phyloP scores from a whole-genome alignment of 139 green algal genomes.

The Diplosphaera chodatii region DNA sequence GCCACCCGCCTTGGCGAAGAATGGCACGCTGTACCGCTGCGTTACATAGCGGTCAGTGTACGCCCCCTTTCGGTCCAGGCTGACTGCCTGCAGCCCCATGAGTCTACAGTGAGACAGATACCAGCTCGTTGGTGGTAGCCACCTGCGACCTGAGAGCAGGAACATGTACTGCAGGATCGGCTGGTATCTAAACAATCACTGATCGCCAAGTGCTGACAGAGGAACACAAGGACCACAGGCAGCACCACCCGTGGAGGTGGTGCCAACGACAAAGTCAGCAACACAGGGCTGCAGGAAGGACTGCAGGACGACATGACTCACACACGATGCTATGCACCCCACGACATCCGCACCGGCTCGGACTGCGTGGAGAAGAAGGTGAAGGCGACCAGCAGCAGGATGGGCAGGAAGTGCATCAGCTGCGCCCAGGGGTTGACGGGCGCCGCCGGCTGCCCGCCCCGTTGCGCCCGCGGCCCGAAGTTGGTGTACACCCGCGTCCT shows the following conservation, averaged over 20 bases:
- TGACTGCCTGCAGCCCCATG: constrained; percentile 14
- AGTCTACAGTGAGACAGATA: too few species aligned
- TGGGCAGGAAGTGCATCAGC: constrained; percentile 36
- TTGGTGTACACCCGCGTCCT: constrained; percentile 15
- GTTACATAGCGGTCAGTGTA: constrained; percentile 15
- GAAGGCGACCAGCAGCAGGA: constrained; percentile 46
- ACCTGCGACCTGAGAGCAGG: too few species aligned
- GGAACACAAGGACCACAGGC: too few species aligned
- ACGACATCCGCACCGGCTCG: constrained; percentile 9
- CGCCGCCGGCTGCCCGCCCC: background rate
- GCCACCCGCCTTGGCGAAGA: constrained; percentile 14
- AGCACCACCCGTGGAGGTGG: too few species aligned
- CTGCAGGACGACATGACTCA: too few species aligned
- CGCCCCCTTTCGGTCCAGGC: constrained; percentile 8
- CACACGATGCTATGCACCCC: too few species aligned
- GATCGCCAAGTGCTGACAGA: too few species aligned
- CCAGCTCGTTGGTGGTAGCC: too few species aligned
- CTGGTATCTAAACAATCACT: too few species aligned
- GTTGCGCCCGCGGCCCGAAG: constrained; percentile 5
- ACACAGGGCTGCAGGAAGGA: too few species aligned
- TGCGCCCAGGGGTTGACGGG: constrained; percentile 9
- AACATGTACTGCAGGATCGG: too few species aligned
- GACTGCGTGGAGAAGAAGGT: constrained; percentile 28
- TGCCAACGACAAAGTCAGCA: too few species aligned
- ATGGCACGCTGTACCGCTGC: constrained; percentile 5